Percentiles rank a stretch among this genome's conserved stretches.
Evolutionary conservation across 176 grass and related monocot genomes (phyloP).

Genomic region (Paspalum vaginatum): DNA sequence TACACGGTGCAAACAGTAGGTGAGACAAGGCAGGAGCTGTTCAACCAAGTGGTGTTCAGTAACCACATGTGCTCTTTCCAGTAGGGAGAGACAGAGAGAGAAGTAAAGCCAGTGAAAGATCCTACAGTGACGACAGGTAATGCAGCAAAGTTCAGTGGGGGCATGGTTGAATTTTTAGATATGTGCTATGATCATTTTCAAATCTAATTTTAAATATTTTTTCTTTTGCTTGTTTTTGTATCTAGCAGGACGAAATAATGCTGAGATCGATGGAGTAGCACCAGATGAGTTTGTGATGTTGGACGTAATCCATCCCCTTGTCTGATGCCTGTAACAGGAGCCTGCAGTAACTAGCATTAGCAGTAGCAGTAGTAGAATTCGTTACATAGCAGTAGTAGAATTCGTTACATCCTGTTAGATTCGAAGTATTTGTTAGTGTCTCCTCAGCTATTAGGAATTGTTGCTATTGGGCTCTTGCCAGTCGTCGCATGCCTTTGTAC

Average conservation of each 20-base stretch:
- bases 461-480: conserved; percentile 6
- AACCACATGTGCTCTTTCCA: conserved; percentile 81
- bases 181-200: not conserved
- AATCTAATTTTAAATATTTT: not conserved
- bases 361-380: conserved; percentile 11
- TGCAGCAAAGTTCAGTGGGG: conserved; percentile 31
- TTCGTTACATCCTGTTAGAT: conserved; percentile 18
- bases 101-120: conserved; percentile 13
- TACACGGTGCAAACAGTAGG: conserved; percentile 63
- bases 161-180: not conserved
- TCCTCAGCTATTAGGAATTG: not conserved
- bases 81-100: conserved; percentile 43
- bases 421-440: conserved; percentile 20
- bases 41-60: conserved; percentile 67
- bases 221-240: not conserved
- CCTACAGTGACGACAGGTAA: conserved; percentile 52
- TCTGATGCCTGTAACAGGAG: conserved; percentile 42
- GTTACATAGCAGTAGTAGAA: conserved; percentile 7
- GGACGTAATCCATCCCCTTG: conserved; percentile 74
- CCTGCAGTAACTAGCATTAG: conserved; percentile 37
- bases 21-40: conserved; percentile 64
- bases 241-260: conserved; percentile 42
- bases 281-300: conserved; percentile 78
- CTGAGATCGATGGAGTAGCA: conserved; percentile 16
- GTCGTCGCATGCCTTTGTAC: conserved; percentile 43